Evolutionary conservation across 257 asterid species (phyloP).

Genomic region (Capsicum baccatum): DNA sequence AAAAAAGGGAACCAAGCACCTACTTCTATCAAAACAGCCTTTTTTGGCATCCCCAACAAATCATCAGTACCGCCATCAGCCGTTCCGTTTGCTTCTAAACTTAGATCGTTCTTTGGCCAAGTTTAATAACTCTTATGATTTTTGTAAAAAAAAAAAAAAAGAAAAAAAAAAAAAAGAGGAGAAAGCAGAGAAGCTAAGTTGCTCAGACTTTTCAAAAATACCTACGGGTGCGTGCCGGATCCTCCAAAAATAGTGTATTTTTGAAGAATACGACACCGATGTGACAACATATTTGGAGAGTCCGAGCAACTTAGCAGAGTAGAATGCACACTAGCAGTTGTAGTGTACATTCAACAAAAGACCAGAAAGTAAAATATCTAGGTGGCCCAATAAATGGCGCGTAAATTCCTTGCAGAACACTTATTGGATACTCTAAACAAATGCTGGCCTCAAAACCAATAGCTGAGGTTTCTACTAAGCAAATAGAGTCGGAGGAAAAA

Average conservation of each 20-base stretch:
- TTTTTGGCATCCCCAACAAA: background rate
- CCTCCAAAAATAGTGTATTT: no score
- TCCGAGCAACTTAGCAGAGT: background rate
- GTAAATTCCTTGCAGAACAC: background rate
- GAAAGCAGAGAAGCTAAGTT: background rate
- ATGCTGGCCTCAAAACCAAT: background rate
- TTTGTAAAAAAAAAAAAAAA: background rate
- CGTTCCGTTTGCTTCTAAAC: background rate
- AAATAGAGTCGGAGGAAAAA: background rate
- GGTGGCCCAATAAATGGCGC: background rate
- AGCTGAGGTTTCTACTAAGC: background rate
- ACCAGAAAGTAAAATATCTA: background rate
- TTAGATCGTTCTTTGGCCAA: background rate
- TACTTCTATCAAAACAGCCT: background rate
- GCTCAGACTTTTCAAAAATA: no score
- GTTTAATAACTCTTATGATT: background rate
- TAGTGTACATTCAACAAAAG: background rate
- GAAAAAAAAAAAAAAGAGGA: background rate
- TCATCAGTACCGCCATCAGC: conserved; percentile 4
- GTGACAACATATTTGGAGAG: no score
- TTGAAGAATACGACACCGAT: no score
- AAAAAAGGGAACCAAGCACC: background rate
- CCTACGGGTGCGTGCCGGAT: no score
- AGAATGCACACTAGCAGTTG: background rate
- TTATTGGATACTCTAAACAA: background rate